Percentiles rank a stretch among this genome's conserved stretches.
Conservation (phyloP, 495 filamentous ascomycete species). For the Talaromyces thailandensis region DNA sequence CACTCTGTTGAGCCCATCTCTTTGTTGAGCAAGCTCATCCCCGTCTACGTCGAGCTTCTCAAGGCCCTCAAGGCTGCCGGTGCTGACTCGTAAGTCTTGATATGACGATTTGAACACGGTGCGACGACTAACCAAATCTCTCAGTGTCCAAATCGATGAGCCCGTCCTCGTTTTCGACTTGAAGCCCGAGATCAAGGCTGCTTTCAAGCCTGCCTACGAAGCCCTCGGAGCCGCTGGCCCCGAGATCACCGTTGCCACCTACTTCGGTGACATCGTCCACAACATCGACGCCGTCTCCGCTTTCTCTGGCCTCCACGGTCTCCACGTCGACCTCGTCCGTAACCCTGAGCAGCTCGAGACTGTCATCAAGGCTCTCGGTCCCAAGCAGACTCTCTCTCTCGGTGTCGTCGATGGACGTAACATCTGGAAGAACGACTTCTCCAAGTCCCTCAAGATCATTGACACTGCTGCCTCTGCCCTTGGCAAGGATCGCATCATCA, state of each 20-base stretch:
- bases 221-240: constrained; percentile 71
- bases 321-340: constrained; percentile 94
- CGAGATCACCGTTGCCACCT: constrained; percentile 79
- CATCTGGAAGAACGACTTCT: constrained; percentile 99
- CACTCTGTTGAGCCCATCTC: constrained; percentile 86
- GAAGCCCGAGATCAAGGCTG: constrained; percentile 75
- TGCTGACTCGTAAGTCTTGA: constrained; percentile 46
- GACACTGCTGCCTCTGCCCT: constrained; percentile 87
- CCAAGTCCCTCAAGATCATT: constrained; percentile 78
- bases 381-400: constrained; percentile 79
- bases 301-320: constrained; percentile 60
- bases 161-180: constrained; percentile 92
- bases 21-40: constrained; percentile 82
- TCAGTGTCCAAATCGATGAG: constrained; percentile 87
- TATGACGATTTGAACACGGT: not conserved
- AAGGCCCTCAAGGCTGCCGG: constrained; percentile 88
- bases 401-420: constrained; percentile 98
- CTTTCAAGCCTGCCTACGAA: constrained; percentile 96
- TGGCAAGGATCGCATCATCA: constrained; percentile 90
- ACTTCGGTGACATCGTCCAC: constrained; percentile 99
- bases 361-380: constrained; percentile 65
- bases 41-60: constrained; percentile 86
- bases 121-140: not conserved
- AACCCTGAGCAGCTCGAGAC: constrained; percentile 91
- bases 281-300: constrained; percentile 80